Percentiles rank a stretch among this genome's conserved stretches.
Conservation (phyloP, 805 yeast genomes). For the Candida boidinii region DNA sequence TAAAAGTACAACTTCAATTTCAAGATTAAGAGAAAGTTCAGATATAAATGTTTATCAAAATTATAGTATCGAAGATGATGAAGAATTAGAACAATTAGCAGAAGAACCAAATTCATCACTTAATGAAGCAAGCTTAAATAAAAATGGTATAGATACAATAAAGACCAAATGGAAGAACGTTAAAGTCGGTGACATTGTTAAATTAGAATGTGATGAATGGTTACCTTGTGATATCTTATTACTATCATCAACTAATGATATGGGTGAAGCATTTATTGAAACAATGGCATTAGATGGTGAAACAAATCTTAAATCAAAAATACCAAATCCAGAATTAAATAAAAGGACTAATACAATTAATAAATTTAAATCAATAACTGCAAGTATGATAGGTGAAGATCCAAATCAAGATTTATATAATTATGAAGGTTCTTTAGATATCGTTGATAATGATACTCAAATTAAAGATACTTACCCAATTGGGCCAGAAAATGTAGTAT, state of each 20-base stretch:
- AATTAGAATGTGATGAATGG: constrained; percentile 75
- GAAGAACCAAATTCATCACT: constrained; percentile 17
- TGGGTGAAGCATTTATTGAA: constrained; percentile 66
- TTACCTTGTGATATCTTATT: constrained; percentile 86
- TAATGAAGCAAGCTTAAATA: constrained; percentile 8
- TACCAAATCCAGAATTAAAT: constrained; percentile 58
- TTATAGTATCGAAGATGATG: constrained; percentile 6
- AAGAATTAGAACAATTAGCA: constrained; percentile 5
- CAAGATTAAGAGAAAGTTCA: constrained; percentile 16
- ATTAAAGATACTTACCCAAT: constrained; percentile 49
- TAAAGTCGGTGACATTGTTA: constrained; percentile 80
- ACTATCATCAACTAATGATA: constrained; percentile 59
- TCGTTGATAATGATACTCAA: constrained; percentile 26
- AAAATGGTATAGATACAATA: constrained; percentile 10
- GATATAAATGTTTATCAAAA: constrained; percentile 4
- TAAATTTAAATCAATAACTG: constrained; percentile 40
- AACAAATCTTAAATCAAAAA: constrained; percentile 75
- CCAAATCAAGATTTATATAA: constrained; percentile 89
- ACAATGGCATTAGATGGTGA: constrained; percentile 99
- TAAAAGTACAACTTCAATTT: constrained; percentile 21
- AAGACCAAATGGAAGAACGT: constrained; percentile 62
- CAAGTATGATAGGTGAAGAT: constrained; percentile 67
- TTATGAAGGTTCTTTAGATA: constrained; percentile 68
- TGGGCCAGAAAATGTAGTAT: constrained; percentile 74
- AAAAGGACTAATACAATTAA: constrained; percentile 40